These are phyloP conservation scores for Fusarium armeniacum DNA, from an alignment of 2,329 filamentous ascomycete species.

Conservation along the genomic window DNA sequence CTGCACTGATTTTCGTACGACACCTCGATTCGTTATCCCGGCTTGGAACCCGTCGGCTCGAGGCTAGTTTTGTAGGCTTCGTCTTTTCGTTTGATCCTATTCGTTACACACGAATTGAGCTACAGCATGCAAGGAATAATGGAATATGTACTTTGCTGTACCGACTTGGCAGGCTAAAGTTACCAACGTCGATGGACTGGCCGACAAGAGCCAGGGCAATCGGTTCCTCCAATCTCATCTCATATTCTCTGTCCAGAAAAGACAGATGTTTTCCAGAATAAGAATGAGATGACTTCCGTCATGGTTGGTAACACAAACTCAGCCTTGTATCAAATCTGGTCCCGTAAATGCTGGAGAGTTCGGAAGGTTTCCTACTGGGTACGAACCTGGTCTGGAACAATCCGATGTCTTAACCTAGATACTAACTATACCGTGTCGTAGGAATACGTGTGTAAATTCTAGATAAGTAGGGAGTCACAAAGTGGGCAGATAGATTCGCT, in stretches of 20 bases:
- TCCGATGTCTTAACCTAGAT: conserved; percentile 5
- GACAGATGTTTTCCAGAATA: conserved; percentile 17
- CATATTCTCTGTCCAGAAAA: conserved; percentile 19
- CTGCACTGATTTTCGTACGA: conserved; percentile 18
- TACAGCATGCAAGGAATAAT: conserved; percentile 48
- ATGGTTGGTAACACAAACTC: conserved; percentile 39
- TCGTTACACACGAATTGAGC: conserved; percentile 33
- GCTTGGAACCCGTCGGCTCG: conserved; percentile 20
- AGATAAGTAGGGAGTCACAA: background rate
- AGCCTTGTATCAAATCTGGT: conserved; percentile 32
- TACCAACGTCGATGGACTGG: conserved; percentile 38
- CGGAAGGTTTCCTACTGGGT: conserved; percentile 41
- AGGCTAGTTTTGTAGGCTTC: conserved; percentile 20
- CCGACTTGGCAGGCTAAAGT: conserved; percentile 22
- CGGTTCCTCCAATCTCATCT: conserved; percentile 38
- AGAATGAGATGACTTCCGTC: conserved; percentile 20
- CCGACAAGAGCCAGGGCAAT: conserved; percentile 37
- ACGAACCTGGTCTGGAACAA: conserved; percentile 12
- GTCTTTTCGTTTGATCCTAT: conserved; percentile 28
- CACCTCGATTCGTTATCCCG: conserved; percentile 14
- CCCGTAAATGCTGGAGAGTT: conserved; percentile 17
- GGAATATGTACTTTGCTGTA: conserved; percentile 22
- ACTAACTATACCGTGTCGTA: background rate
- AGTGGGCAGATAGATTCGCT: background rate
- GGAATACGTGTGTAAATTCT: background rate